Base-by-base conservation (phyloP, 2,329 filamentous ascomycete species). In the Ophiosphaerella narmari region DNA sequence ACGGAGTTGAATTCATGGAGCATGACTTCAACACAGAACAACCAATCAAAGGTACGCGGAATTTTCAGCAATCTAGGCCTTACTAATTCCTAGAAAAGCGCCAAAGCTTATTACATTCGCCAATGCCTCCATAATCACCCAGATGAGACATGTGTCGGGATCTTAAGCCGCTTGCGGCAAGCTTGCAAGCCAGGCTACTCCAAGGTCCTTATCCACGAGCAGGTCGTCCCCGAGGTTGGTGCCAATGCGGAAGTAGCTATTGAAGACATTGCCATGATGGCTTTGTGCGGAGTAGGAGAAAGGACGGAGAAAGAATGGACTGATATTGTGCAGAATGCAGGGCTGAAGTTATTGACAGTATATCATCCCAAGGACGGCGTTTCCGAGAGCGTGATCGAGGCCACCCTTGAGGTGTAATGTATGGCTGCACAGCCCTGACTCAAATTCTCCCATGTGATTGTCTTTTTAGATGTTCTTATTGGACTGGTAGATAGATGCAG, bases 71-170 rank as follows among this genome's bases (percentile, higher is more conserved):
- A 7, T 3, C 13, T 7, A 36, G 34, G 16, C 34, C 9, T 36
- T 18, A 18, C 34, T 36, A 77, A 80, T 52, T 76, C 75, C 2
- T 51, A 80, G 5, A 75, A 77, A 54, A 74, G 75, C n/a, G 57
- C 57, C 11, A 42, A 48, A n/a, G 40, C 52, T 12, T 60, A 56
- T 42, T 46, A 60, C 39, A 43, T 60, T 16, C 43, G 39, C 9
- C 39, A 34, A 36, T 51, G 59, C 16, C 43, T 59, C 9, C 57
- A 60, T 40, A 44, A 60, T 31, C 51, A 49, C 46, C 24, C 47
- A 18, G 55, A 58, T 24, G 24, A 34, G 16, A 31, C 50, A 29
- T 38, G 36, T 12, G 31, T 46, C 14, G 35, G 47, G 13, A 52
- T 59, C 13, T 40, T 58, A 13, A 36, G 34, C 2, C 34, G 34